Evolutionary conservation across 768 basidiomycete species (phyloP), one percentile per base, ranked within the genome.

Genomic region (Amanita pallidorosea): DNA sequence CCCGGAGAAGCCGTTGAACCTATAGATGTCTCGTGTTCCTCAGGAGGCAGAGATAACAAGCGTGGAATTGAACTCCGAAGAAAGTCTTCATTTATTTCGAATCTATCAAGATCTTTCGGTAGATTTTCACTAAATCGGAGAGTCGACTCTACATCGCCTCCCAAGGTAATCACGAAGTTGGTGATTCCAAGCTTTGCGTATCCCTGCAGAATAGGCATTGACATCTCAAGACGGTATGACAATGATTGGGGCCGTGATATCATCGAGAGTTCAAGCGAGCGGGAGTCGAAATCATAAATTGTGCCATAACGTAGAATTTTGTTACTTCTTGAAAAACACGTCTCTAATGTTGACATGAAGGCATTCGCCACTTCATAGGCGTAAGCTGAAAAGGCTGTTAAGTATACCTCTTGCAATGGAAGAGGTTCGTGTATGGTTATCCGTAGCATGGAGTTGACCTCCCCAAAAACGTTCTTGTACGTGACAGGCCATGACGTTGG

Each of bases 171-270:
- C 45, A 82, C 66, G 45, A 90, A 64, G 42, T 65, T 70, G 0
- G 88, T 89, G 17, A 56, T 49, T 11, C 70, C 72, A 27, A 63
- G 63, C 33, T 68, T 60, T 12, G 75, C 70, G 54, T 71, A 66
- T 27, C 91, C 91, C 67, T 92, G 89, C n/a, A 72, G 66, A 20
- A 83, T 80, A 8, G 91, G 88, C 53, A 84, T 76, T 4, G 79
- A 56, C 70, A 88, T 73, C 47, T 78, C 74, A 23, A 88, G 61
- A 40, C 67, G 70, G 53, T 76, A 83, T 52, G 31, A 27, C 57
- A 41, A 44, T 53, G 35, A 25, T 54, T 48, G 41, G 47, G 53
- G 55, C 60, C 51, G n/a, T 59, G 46, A 54, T 61, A 35, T 51
- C 54, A 38, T 65, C 58, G 33, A 13, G 33, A 33, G 33, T 33